Conservation (phyloP, 2,329 filamentous ascomycete species). For the Pseudogymnoascus sp. region DNA sequence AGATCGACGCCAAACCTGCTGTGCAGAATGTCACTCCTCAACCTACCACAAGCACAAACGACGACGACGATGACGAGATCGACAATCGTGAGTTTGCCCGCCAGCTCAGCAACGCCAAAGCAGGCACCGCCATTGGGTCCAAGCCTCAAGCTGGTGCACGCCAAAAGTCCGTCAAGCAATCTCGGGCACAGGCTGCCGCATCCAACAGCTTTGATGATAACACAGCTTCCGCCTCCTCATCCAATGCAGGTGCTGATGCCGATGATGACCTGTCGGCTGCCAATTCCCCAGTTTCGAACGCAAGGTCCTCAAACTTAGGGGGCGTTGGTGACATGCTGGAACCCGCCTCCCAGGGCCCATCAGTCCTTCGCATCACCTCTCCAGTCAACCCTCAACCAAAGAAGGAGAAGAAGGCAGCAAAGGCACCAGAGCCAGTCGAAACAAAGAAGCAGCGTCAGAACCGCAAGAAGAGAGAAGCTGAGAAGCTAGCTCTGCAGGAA, state of each 20-base stretch:
- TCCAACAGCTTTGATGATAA: slow-evolving; percentile 35
- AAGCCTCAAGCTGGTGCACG: slow-evolving; percentile 42
- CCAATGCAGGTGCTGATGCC: slow-evolving; percentile 65
- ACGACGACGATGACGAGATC: slow-evolving; percentile 43
- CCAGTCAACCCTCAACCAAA: slow-evolving; percentile 50
- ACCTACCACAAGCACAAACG: slow-evolving; percentile 7
- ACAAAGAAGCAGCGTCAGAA: slow-evolving; percentile 96
- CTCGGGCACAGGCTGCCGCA: slow-evolving; percentile 41
- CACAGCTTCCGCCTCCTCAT: slow-evolving; percentile 49
- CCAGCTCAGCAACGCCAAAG: slow-evolving; percentile 61
- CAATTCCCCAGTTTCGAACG: slow-evolving; percentile 52
- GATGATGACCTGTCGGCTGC: slow-evolving; percentile 72
- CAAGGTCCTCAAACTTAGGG: slow-evolving; percentile 42
- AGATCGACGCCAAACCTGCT: slow-evolving; percentile 3
- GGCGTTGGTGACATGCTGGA: slow-evolving; percentile 92
- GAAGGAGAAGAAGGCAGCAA: slow-evolving; percentile 50
- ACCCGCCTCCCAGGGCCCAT: slow-evolving; percentile 55
- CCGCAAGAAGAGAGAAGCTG: slow-evolving; percentile 75
- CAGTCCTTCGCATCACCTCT: slow-evolving; percentile 70
- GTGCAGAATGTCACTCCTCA: background rate
- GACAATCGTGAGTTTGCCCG: slow-evolving; percentile 70
- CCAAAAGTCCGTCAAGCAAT: slow-evolving; percentile 60
- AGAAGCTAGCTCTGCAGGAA: slow-evolving; percentile 65
- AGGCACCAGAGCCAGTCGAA: slow-evolving; percentile 60
- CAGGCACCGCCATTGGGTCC: slow-evolving; percentile 48